Evolutionary conservation across 345 rosid species (phyloP).

Genomic region (Hibiscus trionum): DNA sequence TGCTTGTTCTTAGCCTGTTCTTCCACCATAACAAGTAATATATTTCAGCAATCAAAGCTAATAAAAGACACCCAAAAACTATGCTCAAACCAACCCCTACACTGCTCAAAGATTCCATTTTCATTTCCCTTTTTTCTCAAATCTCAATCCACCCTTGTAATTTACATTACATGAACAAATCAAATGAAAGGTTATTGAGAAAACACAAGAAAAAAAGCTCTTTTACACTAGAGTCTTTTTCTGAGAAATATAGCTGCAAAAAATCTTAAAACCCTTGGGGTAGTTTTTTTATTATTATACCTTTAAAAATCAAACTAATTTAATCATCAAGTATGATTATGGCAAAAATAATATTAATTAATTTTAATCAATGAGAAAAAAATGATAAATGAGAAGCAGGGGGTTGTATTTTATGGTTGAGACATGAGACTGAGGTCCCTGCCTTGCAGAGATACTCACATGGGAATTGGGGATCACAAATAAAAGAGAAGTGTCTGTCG

Average conservation of each 20-base stretch:
- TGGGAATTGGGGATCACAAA: constrained; percentile 37
- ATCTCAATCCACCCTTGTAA: background rate
- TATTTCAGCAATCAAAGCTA: constrained; percentile 81
- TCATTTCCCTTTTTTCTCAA: background rate
- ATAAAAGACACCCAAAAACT: constrained; percentile 76
- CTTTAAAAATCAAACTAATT: constrained; percentile 26
- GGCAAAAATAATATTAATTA: background rate
- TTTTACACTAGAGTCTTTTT: constrained; percentile 13
- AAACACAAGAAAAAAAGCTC: background rate
- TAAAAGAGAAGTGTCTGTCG: constrained; percentile 28
- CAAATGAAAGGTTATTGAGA: background rate
- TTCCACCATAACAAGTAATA: constrained; percentile 93
- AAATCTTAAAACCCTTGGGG: background rate
- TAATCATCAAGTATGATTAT: constrained; percentile 25
- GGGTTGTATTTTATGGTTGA: constrained; percentile 25
- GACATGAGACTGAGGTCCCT: constrained; percentile 16
- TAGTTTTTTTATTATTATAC: background rate
- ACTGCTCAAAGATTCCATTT: constrained; percentile 86
- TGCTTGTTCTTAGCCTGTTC: constrained; percentile 39
- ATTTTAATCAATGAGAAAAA: background rate
- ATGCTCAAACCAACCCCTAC: constrained; percentile 89
- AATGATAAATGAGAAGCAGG: background rate
- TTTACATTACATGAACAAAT: background rate
- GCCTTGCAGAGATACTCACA: constrained; percentile 43
- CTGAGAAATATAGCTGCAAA: constrained; percentile 10